Evolutionary conservation across 306 rosid genomes (phyloP), one percentile per base, ranked within the genome.

Genomic region (Cyclanthera cordifolia): DNA sequence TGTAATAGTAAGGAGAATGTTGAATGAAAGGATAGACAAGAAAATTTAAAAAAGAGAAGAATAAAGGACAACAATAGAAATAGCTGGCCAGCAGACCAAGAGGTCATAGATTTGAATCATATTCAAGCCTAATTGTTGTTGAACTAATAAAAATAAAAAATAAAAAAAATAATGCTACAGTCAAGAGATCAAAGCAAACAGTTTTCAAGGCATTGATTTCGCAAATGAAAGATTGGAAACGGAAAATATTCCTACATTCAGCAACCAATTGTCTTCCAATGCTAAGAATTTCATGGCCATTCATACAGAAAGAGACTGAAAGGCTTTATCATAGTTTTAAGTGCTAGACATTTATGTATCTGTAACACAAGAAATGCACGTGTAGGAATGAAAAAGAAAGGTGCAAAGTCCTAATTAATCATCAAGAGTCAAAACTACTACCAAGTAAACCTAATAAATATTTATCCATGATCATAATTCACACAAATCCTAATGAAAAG

Each of bases 1-100:
- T 89, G 90, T 55, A 73, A 75, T 73, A 30, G 54, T 27, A 45
- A 23, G 47, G 45, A 49, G 15, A 52, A 55, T 34, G 46, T 13
- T 49, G 34, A 23, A 65, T 12, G 45, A 28, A 37, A 37, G 12
- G 52, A 54, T 20, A 39, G 9, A n/a, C 21, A 67, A 19, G 15
- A 61, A 47, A 69, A 71, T 48, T 54, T 78, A 69, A 60, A 71
- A 67, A 75, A 8, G 48, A 50, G 21, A 20, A 27, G 1, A 13
- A 13, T 13, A 25, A 7, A 37, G 43, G 43, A 10, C 43, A 37
- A 37, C 11, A 0, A 37, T 10, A 37, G 43, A 10, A 37, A 37
- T 37, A 37, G 43, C 43, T 37, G 7, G 43, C 7, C 43, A 10
- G 43, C 11, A 0, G 8, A 1, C 43, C 43, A 37, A 37, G 30